Percentiles rank a stretch among this genome's conserved stretches.
Evolutionary conservation across 176 grass and related monocot species (phyloP).

Genomic region (Aegilops umbellulata): DNA sequence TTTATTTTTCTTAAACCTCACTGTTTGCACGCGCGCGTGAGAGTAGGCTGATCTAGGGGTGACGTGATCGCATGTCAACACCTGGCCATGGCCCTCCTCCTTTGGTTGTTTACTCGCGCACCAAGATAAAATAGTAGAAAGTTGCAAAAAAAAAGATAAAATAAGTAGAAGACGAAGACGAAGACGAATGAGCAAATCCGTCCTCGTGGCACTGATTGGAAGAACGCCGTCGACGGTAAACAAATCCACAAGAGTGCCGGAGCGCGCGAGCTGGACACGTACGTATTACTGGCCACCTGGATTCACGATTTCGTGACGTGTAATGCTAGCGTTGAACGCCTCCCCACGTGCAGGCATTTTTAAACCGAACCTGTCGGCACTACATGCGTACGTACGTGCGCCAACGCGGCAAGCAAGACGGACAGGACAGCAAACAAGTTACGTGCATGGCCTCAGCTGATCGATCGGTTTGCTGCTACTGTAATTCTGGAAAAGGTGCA

Average conservation of each 20-base stretch:
- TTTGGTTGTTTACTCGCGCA: not conserved
- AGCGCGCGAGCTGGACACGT: not conserved
- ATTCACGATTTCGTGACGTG: not conserved
- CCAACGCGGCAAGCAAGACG: not conserved
- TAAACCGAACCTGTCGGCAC: not conserved
- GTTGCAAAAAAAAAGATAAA: no score
- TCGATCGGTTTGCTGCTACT: not conserved
- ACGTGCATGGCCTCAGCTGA: not conserved
- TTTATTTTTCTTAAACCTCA: not conserved
- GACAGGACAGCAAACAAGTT: not conserved
- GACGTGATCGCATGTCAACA: slow-evolving; percentile 26
- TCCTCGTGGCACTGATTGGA: not conserved
- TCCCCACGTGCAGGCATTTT: not conserved
- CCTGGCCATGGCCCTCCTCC: not conserved
- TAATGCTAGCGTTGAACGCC: not conserved
- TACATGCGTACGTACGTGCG: not conserved
- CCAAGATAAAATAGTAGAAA: no score
- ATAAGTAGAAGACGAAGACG: not conserved
- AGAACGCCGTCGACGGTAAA: not conserved
- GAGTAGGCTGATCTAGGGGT: slow-evolving; percentile 7
- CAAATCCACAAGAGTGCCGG: not conserved
- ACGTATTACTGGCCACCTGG: not conserved
- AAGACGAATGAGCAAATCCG: not conserved
- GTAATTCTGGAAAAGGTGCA: not conserved
- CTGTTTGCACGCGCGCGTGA: not conserved